Evolutionary conservation across 306 rosid genomes (phyloP), one percentile per base, ranked within the genome.

Genomic region (Rosa lucieae): DNA sequence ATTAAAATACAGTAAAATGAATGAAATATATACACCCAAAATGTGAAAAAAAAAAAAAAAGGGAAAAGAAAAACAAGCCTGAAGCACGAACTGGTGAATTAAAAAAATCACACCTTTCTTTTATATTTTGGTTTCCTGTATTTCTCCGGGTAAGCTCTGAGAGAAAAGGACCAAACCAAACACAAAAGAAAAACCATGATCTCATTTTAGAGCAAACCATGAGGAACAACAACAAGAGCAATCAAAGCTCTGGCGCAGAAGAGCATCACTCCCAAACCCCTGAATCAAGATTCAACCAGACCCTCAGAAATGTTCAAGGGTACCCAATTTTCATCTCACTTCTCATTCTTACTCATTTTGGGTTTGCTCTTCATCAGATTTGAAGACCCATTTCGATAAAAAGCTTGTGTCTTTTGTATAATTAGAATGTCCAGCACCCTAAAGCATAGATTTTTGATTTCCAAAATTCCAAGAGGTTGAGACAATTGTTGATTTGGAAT

Each of bases 221-320:
- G 97, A 88, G 84, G 85, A 87, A 75, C 82, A 87, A 87, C 85
- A 87, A 80, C 88, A 79, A 84, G 43, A 66, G 80, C 83, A 83
- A 71, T 47, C 75, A 66, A 84, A 77, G 74, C 81, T 55, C 20
- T 67, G 72, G 52, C 70, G 59, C 67, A 48, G 87, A 84, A 76
- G 89, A 90, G 77, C 85, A 88, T 79, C 89, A 51, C 67, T 85
- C 70, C 26, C 79, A 32, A 58, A 82, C 81, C 79, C 80, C 78
- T 2, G 98, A 92, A 78, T 89, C 97, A 37, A 89, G 98, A 83
- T 92, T 94, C 87, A 92, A 84, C 70, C 98, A 94, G 84, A 94
- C 97, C 80, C 97, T 94, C 83, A 79, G 93, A 76, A 92, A 88
- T 87, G 98, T 94, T 67, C 98, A 92, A 89, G 97, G 98, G 97